phyloP scores from a whole-genome alignment of 2,329 filamentous ascomycete genomes.

The Cylindrodendrum hubeiense region DNA sequence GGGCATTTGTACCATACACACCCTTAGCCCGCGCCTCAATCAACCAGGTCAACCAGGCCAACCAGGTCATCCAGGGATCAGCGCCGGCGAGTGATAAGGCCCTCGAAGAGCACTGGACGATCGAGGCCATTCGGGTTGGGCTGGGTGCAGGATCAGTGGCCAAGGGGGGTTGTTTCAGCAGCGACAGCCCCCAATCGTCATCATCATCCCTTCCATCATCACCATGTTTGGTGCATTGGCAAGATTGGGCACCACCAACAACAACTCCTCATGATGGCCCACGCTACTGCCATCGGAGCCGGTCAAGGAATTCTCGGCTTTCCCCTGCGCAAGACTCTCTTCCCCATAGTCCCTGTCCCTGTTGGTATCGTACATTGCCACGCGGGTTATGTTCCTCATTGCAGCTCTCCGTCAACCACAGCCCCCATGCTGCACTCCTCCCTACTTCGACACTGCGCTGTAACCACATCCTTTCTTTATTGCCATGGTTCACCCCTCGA shows the following conservation, averaged over 20 bases:
- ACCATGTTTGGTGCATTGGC: not conserved
- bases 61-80: not conserved
- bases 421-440: not conserved
- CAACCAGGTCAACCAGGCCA: not conserved
- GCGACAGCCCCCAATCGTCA: not conserved
- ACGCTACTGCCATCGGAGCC: not conserved
- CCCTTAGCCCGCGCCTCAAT: not conserved
- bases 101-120: not conserved
- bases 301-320: not conserved
- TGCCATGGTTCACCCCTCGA: conserved; percentile 14
- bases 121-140: not conserved
- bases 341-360: not conserved
- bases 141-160: not conserved
- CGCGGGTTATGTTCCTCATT: conserved; percentile 4
- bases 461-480: conserved; percentile 1
- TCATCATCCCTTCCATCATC: not conserved
- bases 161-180: not conserved
- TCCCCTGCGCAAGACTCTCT: conserved; percentile 22
- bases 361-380: conserved; percentile 7
- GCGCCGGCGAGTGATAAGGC: not conserved
- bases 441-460: conserved; percentile 9
- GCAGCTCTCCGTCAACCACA: not conserved
- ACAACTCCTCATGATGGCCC: not conserved
- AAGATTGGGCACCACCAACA: not conserved
- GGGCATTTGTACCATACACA: not conserved